Evolutionary conservation across 768 basidiomycete genomes (phyloP).

Genomic region (Phallus indusiatus): DNA sequence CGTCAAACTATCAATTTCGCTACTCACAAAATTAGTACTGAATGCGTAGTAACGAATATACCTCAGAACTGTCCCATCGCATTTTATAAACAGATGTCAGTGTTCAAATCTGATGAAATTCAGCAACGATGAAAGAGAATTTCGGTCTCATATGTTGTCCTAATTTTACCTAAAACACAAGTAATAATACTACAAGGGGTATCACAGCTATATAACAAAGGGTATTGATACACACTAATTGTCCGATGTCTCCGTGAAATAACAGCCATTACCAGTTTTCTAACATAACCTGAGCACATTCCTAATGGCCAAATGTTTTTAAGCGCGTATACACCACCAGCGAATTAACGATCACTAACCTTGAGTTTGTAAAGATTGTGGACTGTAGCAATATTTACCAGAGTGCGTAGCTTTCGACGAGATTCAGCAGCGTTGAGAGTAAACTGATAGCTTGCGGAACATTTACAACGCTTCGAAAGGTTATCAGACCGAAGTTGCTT

Average conservation of each 20-base stretch:
- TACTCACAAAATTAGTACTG: too few relatives aligned
- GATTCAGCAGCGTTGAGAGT: conserved; percentile 66
- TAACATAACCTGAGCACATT: conserved; percentile 30
- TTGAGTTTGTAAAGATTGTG: conserved; percentile 61
- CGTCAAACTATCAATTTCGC: too few relatives aligned
- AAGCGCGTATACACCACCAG: background rate
- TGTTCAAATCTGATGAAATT: too few relatives aligned
- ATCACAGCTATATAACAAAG: background rate
- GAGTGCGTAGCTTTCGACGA: conserved; percentile 63
- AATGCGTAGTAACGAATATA: too few relatives aligned
- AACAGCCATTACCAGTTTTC: conserved; percentile 25
- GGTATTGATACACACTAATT: background rate
- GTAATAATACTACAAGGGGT: background rate
- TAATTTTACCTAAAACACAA: too few relatives aligned
- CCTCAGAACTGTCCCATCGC: too few relatives aligned
- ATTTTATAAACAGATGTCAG: too few relatives aligned
- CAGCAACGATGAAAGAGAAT: too few relatives aligned
- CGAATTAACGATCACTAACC: conserved; percentile 29
- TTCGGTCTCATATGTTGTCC: too few relatives aligned
- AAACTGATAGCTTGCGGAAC: conserved; percentile 76
- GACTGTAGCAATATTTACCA: conserved; percentile 73
- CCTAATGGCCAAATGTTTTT: conserved; percentile 18
- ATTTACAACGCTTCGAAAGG: conserved; percentile 73
- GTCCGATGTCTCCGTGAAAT: background rate
- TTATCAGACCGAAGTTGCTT: conserved; percentile 87